phyloP scores from a whole-genome alignment of 2,329 filamentous ascomycete genomes.

The Fusarium robinianum region DNA sequence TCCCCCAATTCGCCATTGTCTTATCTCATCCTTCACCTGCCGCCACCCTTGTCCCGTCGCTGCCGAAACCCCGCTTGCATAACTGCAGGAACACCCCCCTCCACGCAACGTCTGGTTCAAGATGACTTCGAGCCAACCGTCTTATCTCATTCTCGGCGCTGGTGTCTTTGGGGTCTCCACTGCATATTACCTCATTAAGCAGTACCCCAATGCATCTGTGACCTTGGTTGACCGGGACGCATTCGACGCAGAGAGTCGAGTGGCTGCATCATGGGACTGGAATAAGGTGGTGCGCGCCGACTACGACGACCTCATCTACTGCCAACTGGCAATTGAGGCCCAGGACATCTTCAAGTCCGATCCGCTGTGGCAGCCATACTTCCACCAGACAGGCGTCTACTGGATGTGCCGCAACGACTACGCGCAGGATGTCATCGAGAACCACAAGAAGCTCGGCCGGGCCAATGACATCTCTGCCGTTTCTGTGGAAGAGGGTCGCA shows the following conservation, averaged over 20 bases:
- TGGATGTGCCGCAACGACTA: constrained; percentile 58
- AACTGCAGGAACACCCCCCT: not conserved
- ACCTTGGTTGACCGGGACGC: constrained; percentile 62
- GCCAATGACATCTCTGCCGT: constrained; percentile 49
- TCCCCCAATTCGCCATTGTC: too few species aligned
- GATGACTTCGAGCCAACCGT: constrained; percentile 35
- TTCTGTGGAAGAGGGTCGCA: constrained; percentile 50
- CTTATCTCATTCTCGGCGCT: constrained; percentile 64
- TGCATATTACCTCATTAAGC: constrained; percentile 63
- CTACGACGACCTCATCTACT: constrained; percentile 62
- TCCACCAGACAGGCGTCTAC: constrained; percentile 64
- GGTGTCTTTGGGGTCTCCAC: constrained; percentile 70
- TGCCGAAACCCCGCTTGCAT: constrained; percentile 13
- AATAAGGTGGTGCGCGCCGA: constrained; percentile 32
- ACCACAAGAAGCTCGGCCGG: constrained; percentile 53
- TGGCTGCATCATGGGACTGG: constrained; percentile 68
- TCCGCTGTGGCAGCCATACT: constrained; percentile 59
- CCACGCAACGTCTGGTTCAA: not conserved
- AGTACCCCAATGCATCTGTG: constrained; percentile 54
- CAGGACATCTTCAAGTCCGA: constrained; percentile 64
- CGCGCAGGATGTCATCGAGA: constrained; percentile 55
- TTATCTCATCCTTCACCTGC: too few species aligned
- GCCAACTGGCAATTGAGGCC: constrained; percentile 66
- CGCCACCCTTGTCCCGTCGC: too few species aligned
- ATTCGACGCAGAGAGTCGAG: constrained; percentile 51